These are phyloP conservation scores for Barnettozyma californica DNA, from an alignment of 805 yeast genomes.

Conservation along the genomic window DNA sequence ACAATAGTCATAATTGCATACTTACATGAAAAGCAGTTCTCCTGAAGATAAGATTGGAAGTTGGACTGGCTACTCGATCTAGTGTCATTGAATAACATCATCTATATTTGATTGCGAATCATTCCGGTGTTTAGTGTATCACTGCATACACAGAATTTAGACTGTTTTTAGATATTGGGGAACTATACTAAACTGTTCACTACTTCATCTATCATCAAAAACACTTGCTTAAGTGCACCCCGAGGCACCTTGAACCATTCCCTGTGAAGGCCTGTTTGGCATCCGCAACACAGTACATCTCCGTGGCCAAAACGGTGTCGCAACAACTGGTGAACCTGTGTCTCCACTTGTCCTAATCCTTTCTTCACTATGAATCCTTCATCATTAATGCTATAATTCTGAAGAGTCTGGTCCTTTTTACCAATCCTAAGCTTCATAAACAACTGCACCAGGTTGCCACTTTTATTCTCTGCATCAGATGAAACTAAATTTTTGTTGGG, in stretches of 20 bases:
- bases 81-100: too few species aligned
- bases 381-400: conserved; percentile 3
- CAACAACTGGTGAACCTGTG: conserved; percentile 14
- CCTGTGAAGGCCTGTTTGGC: conserved; percentile 19
- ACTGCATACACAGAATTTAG: too few species aligned
- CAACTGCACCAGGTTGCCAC: conserved; percentile 2
- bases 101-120: too few species aligned
- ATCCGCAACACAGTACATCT: conserved; percentile 22
- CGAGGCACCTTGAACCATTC: conserved; percentile 26
- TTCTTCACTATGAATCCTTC: conserved; percentile 16
- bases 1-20: too few species aligned
- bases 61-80: too few species aligned
- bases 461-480: background rate
- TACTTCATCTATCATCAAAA: conserved; percentile 13
- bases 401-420: background rate
- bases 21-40: too few species aligned
- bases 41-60: too few species aligned
- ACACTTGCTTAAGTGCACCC: conserved; percentile 9
- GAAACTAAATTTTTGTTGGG: background rate
- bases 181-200: background rate
- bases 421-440: conserved; percentile 8
- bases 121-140: too few species aligned
- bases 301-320: conserved; percentile 20
- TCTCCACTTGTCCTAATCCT: conserved; percentile 16
- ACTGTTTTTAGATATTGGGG: background rate